A percentile compares a stretch with the other conserved stretches of the same genome.
Conservation (phyloP, 345 rosid species). For the Clausena lansium region DNA sequence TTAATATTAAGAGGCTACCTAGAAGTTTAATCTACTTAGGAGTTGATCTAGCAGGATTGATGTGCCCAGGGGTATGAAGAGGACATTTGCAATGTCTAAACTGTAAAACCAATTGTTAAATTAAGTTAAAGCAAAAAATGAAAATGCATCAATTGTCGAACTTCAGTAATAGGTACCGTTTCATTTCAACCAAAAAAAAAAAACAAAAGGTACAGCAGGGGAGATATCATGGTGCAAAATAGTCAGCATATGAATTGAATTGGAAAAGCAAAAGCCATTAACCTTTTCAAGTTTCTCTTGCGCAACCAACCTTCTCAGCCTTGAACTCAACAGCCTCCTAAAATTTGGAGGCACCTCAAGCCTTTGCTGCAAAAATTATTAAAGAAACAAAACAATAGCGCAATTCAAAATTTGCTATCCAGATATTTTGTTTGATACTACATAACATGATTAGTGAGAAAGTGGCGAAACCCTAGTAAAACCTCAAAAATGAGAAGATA, state of each 20-base stretch:
- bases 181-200: background rate
- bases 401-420: background rate
- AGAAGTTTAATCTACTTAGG: background rate
- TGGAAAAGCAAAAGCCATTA: slow-evolving; percentile 5
- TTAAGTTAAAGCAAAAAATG: background rate
- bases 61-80: background rate
- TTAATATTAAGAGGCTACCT: background rate
- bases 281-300: slow-evolving; percentile 85
- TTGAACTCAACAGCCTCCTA: slow-evolving; percentile 66
- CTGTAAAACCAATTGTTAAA: background rate
- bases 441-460: background rate
- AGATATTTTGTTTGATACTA: background rate
- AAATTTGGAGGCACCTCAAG: slow-evolving; percentile 67
- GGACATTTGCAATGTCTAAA: background rate
- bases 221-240: background rate
- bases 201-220: background rate
- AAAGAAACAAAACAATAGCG: slow-evolving; percentile 9
- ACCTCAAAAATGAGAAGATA: background rate
- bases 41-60: background rate
- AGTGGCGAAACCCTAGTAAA: background rate
- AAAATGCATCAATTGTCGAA: background rate
- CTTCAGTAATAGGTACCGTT: background rate
- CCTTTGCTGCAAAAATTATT: slow-evolving; percentile 56
- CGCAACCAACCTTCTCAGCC: slow-evolving; percentile 75
- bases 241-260: background rate